Conservation (phyloP, 169 alveolate genomes). For the Plasmodium falciparum region DNA sequence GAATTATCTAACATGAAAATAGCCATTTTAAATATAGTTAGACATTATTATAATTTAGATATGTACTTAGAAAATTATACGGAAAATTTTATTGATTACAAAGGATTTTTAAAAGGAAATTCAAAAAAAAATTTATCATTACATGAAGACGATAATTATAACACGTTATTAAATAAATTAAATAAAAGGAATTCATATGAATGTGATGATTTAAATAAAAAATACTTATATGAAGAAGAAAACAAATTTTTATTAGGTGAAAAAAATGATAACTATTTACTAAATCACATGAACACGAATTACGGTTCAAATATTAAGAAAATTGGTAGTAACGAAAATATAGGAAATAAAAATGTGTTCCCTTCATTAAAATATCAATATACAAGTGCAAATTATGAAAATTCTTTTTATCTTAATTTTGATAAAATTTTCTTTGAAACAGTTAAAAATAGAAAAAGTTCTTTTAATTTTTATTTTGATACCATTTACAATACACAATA, state of each 20-base stretch:
- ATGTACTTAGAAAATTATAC: conserved; percentile 74
- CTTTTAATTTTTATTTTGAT: conserved; percentile 78
- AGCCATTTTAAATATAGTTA: conserved; percentile 77
- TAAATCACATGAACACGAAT: conserved; percentile 64
- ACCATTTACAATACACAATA: conserved; percentile 75
- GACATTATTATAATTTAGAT: conserved; percentile 76
- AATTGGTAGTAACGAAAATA: conserved; percentile 46
- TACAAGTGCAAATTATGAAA: conserved; percentile 74
- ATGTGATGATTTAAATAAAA: conserved; percentile 59
- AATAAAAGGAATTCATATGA: conserved; percentile 64
- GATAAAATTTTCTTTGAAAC: conserved; percentile 77
- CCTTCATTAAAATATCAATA: conserved; percentile 63
- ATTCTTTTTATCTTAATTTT: conserved; percentile 72
- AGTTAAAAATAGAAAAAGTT: conserved; percentile 75
- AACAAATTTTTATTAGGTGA: conserved; percentile 46
- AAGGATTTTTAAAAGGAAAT: conserved; percentile 75
- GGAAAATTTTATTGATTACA: conserved; percentile 76
- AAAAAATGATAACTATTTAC: conserved; percentile 62
- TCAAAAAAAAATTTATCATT: conserved; percentile 58
- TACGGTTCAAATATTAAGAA: conserved; percentile 50
- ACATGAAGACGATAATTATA: conserved; percentile 72
- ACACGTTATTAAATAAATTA: conserved; percentile 33
- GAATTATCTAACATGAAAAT: conserved; percentile 77
- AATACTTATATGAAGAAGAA: conserved; percentile 75
- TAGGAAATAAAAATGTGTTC: conserved; percentile 49